These are phyloP conservation scores for Torrubiellomyces zombiae DNA, from an alignment of 2,329 filamentous ascomycete species.

Conservation along the genomic window DNA sequence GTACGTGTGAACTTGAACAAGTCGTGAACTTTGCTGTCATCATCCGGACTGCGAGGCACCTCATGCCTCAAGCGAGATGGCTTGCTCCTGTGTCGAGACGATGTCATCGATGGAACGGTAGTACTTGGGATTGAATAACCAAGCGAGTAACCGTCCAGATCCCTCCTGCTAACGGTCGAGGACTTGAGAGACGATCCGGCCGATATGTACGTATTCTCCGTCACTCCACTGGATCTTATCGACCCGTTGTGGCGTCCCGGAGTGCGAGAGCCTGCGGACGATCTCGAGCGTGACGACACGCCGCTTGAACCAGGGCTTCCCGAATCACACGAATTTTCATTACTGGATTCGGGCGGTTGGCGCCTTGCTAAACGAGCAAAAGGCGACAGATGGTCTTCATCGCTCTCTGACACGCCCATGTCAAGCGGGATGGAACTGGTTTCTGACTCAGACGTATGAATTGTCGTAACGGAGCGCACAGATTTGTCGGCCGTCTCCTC, in stretches of 20 bases:
- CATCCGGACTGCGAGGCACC: constrained; percentile 56
- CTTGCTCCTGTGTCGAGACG: constrained; percentile 27
- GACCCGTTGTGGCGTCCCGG: constrained; percentile 33
- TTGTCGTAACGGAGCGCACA: constrained; percentile 27
- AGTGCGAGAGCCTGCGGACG: constrained; percentile 37
- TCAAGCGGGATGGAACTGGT: constrained; percentile 38
- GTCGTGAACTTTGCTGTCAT: constrained; percentile 55
- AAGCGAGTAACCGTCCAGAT: constrained; percentile 38
- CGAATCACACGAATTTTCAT: constrained; percentile 40
- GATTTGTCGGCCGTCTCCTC: constrained; percentile 48
- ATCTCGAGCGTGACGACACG: constrained; percentile 40
- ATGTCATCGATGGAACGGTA: constrained; percentile 26
- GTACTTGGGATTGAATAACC: constrained; percentile 20
- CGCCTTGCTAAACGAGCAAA: constrained; percentile 60
- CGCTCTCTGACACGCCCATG: constrained; percentile 50
- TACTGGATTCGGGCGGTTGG: constrained; percentile 43
- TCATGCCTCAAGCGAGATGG: constrained; percentile 68
- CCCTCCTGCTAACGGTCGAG: constrained; percentile 15
- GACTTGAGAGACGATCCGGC: constrained; percentile 34
- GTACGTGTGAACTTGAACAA: constrained; percentile 76
- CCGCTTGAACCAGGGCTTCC: constrained; percentile 51
- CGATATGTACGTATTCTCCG: constrained; percentile 53
- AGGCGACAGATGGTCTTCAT: constrained; percentile 62
- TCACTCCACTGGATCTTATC: constrained; percentile 34
- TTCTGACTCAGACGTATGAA: constrained; percentile 35